Evolutionary conservation across 495 filamentous ascomycete species (phyloP).

Genomic region (Daldinia decipiens): DNA sequence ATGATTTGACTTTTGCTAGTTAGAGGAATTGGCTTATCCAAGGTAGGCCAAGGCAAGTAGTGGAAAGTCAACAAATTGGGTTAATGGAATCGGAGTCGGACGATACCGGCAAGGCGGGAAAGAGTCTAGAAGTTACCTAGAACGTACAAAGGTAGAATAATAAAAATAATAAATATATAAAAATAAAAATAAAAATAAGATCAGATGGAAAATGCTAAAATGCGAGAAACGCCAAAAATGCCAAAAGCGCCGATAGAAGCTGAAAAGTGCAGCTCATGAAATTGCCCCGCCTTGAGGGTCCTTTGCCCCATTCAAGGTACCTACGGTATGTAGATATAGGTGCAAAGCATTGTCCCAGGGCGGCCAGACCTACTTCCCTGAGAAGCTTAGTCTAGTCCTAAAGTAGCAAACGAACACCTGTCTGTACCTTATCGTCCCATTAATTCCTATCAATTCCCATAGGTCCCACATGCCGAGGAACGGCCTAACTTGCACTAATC

Average conservation of each 20-base stretch:
- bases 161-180: neutral
- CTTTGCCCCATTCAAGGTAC: conserved; percentile 1
- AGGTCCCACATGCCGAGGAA: conserved; percentile 34
- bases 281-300: conserved; percentile 34
- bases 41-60: neutral
- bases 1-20: conserved; percentile 26
- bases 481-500: conserved; percentile 19
- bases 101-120: conserved; percentile 36
- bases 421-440: conserved; percentile 28
- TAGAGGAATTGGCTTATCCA: conserved; percentile 3
- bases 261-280: conserved; percentile 39
- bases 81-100: conserved; percentile 36
- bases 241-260: conserved; percentile 44
- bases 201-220: conserved; percentile 41
- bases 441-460: neutral
- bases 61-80: conserved; percentile 13
- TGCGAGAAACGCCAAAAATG: conserved; percentile 24
- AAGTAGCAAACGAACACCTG: conserved; percentile 39
- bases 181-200: conserved; percentile 12
- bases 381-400: conserved; percentile 20
- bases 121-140: conserved; percentile 33
- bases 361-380: conserved; percentile 37
- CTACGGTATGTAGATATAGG: too few species aligned
- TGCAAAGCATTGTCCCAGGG: conserved; percentile 14
- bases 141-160: conserved; percentile 29